These are phyloP conservation scores for Metrosideros polymorpha DNA, from an alignment of 441 rosid genomes.

Conservation along the genomic window DNA sequence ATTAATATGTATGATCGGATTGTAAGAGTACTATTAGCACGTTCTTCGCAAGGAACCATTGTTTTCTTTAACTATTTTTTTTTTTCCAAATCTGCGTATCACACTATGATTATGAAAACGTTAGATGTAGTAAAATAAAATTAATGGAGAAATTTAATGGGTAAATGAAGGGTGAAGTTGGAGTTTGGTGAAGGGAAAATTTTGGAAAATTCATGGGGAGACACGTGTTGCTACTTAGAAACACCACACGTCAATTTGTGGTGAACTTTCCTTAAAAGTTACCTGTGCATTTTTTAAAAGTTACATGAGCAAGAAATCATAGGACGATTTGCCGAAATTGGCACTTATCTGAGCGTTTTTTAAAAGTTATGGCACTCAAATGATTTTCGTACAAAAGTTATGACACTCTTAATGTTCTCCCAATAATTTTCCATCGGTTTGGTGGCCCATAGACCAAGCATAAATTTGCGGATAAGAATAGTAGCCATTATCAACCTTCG, in stretches of 20 bases:
- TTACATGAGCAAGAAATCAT: too few relatives aligned
- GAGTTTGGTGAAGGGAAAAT: neutral
- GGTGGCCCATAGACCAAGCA: too few relatives aligned
- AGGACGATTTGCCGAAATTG: too few relatives aligned
- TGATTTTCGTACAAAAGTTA: too few relatives aligned
- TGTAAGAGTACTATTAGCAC: neutral
- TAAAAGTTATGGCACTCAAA: too few relatives aligned
- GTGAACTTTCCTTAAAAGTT: too few relatives aligned
- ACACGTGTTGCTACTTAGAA: neutral
- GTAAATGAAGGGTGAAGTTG: neutral
- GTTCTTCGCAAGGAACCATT: rapidly evolving
- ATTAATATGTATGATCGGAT: neutral
- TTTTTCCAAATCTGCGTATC: neutral
- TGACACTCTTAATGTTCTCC: too few relatives aligned
- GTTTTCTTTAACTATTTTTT: neutral
- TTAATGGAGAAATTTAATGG: rapidly evolving
- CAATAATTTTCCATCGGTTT: too few relatives aligned
- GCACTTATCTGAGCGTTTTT: too few relatives aligned
- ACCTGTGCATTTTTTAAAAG: too few relatives aligned
- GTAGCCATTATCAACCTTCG: too few relatives aligned
- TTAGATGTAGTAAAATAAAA: neutral
- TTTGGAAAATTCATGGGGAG: neutral
- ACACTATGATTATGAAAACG: neutral
- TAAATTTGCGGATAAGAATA: too few relatives aligned
- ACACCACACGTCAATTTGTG: neutral